Percentiles rank a stretch among this genome's conserved stretches.
These are phyloP conservation scores for Nicotiana noctiflora DNA, from an alignment of 257 asterid species.

Conservation along the genomic window DNA sequence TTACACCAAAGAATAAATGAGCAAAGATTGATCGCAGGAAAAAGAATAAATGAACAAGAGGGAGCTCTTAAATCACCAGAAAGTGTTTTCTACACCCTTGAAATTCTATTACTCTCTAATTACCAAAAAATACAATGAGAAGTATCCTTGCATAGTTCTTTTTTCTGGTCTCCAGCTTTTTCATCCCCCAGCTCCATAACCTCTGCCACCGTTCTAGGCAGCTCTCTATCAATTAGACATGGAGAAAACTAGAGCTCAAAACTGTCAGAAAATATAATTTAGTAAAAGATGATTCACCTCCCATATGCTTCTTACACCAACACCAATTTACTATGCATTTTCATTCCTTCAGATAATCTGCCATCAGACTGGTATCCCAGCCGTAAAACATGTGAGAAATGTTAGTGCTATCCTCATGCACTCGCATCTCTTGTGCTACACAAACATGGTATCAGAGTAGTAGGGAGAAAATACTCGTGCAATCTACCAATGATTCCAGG, in stretches of 20 bases:
- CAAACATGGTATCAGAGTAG: neutral
- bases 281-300: neutral
- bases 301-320: neutral
- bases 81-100: neutral
- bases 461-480: too few species aligned
- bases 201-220: neutral
- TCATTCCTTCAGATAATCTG: neutral
- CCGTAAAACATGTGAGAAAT: neutral
- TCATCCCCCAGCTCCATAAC: neutral
- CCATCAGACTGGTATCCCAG: neutral
- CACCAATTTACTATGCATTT: neutral
- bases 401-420: neutral
- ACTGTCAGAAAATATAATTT: neutral
- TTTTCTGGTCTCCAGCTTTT: neutral
- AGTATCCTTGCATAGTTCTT: neutral
- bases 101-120: neutral
- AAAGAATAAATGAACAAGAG: neutral
- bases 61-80: neutral
- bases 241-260: neutral
- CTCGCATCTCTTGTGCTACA: neutral
- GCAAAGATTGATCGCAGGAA: neutral
- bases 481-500: too few species aligned
- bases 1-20: neutral
- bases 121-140: neutral
- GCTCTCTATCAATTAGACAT: neutral